These are phyloP conservation scores for Diplodia seriata DNA, from an alignment of 2,329 filamentous ascomycete genomes.

Conservation along the genomic window DNA sequence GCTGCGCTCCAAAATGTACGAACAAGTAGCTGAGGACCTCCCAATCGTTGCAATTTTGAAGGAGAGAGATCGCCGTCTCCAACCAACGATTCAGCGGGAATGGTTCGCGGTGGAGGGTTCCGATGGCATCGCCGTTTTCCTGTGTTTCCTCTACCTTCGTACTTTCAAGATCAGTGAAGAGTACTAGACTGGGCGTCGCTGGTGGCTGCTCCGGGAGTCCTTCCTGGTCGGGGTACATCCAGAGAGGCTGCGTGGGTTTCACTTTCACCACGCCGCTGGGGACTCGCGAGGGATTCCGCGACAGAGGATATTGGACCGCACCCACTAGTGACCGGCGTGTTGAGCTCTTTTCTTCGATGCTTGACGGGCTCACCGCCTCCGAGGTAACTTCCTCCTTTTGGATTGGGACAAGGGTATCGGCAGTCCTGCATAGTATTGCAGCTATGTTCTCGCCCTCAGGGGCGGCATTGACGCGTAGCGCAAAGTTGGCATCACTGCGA, in stretches of 20 bases:
- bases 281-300: slow-evolving; percentile 13
- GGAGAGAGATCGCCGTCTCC: slow-evolving; percentile 75
- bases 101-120: slow-evolving; percentile 3
- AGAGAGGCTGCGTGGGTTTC: slow-evolving; percentile 54
- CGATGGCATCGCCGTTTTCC: background rate
- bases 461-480: slow-evolving; percentile 73
- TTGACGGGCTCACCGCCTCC: slow-evolving; percentile 34
- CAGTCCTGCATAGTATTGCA: slow-evolving; percentile 70
- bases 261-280: slow-evolving; percentile 32
- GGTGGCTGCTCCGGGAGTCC: slow-evolving; percentile 63
- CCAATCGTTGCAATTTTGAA: slow-evolving; percentile 81
- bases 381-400: slow-evolving; percentile 42
- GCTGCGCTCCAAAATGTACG: slow-evolving; percentile 82
- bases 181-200: slow-evolving; percentile 56
- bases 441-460: slow-evolving; percentile 78
- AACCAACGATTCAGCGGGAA: slow-evolving; percentile 70
- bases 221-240: slow-evolving; percentile 55
- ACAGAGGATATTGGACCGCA: slow-evolving; percentile 9
- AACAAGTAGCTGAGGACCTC: slow-evolving; percentile 91
- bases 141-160: background rate
- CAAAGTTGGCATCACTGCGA: slow-evolving; percentile 79
- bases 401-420: slow-evolving; percentile 57
- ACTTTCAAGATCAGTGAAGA: slow-evolving; percentile 57
- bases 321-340: slow-evolving; percentile 10
- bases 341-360: slow-evolving; percentile 3